Evolutionary conservation across 257 asterid genomes (phyloP).

Genomic region (Fraxinus cuspidata): DNA sequence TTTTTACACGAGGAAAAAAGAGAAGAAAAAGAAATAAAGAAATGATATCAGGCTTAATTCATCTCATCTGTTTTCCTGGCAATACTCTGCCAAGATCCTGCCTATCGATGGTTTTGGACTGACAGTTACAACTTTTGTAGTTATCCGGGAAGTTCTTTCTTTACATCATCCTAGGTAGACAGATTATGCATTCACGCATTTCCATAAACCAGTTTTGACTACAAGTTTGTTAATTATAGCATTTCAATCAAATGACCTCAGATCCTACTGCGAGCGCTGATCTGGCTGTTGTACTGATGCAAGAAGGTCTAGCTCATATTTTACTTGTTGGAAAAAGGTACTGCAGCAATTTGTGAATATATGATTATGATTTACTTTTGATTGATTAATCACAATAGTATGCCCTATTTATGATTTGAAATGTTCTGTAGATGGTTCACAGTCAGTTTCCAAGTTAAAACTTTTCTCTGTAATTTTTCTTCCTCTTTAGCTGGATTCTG

Average conservation of each 20-base stretch:
- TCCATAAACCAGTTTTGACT: conserved; percentile 3
- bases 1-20: too few relatives aligned
- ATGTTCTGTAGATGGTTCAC: background rate
- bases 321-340: conserved; percentile 93
- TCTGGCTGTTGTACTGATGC: conserved; percentile 91
- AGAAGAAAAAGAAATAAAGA: background rate
- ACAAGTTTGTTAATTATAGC: conserved; percentile 32
- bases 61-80: background rate
- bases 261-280: conserved; percentile 97
- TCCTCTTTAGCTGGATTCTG: background rate
- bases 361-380: conserved; percentile 8
- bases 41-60: background rate
- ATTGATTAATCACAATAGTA: conserved; percentile 2
- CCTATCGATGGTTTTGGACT: background rate
- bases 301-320: conserved; percentile 89
- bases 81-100: background rate
- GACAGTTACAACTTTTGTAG: background rate
- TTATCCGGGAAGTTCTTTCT: background rate
- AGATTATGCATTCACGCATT: background rate
- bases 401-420: background rate
- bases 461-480: conserved; percentile 3
- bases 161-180: background rate
- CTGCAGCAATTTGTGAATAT: background rate
- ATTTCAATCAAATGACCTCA: conserved; percentile 32
- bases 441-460: background rate